A percentile compares a stretch with the other conserved stretches of the same genome.
Conservation (phyloP, 1,284 basidiomycete species). For the Microbotryomycetes sp. region DNA sequence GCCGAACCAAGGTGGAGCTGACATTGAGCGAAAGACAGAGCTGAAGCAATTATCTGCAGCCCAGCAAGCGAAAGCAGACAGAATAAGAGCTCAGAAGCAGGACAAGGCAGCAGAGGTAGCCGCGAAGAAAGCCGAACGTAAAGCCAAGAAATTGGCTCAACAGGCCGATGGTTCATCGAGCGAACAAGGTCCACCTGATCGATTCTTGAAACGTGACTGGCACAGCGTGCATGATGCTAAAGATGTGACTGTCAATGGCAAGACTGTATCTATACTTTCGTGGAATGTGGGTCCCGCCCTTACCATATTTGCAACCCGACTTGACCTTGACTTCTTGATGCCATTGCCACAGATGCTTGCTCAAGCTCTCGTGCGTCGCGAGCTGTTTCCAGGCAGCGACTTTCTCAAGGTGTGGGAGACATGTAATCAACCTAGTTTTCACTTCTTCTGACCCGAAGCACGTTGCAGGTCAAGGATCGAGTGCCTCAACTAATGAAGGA, state of each 20-base stretch:
- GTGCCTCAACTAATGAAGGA: conserved; percentile 35
- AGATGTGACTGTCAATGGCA: not conserved
- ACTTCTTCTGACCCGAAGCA: not conserved
- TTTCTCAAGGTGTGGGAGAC: conserved; percentile 39
- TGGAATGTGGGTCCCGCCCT: conserved; percentile 33
- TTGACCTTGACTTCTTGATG: not conserved
- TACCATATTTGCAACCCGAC: conserved; percentile 10
- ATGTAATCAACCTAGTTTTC: no score
- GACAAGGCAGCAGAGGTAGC: not conserved
- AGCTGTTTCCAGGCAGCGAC: conserved; percentile 45
- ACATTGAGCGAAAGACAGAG: no score
- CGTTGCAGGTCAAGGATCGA: conserved; percentile 24
- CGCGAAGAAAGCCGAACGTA: not conserved
- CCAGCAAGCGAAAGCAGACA: conserved; percentile 4
- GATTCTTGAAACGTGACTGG: not conserved
- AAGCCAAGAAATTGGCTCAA: conserved; percentile 2
- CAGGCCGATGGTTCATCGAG: not conserved
- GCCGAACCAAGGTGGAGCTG: no score
- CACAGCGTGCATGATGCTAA: not conserved
- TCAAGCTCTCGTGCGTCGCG: conserved; percentile 43
- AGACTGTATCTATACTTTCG: conserved; percentile 25
- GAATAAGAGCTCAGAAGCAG: conserved; percentile 1
- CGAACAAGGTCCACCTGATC: not conserved
- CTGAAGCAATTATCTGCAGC: not conserved
- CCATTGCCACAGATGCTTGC: conserved; percentile 39